Percentiles rank a stretch among this genome's conserved stretches.
Evolutionary conservation across 2,329 filamentous ascomycete genomes (phyloP).

Genomic region (Colletotrichum ledebouriae): DNA sequence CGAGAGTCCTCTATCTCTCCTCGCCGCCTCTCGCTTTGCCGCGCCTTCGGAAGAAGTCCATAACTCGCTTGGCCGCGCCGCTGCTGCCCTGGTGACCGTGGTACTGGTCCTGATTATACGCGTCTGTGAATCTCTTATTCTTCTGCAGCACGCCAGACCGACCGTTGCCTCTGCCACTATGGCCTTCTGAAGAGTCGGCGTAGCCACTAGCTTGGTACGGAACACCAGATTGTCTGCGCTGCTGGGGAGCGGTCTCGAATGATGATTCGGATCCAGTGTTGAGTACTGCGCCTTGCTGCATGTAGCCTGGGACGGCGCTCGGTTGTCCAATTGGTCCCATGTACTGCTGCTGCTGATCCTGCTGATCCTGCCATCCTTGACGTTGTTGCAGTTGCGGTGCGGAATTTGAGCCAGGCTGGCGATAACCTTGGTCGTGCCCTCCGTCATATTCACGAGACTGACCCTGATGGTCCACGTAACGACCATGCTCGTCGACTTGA

Average conservation of each 20-base stretch:
- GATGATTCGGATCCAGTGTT: slow-evolving; percentile 69
- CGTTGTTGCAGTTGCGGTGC: slow-evolving; percentile 52
- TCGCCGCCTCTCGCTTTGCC: slow-evolving; percentile 79
- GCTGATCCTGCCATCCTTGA: slow-evolving; percentile 46
- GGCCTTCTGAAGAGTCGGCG: slow-evolving; percentile 56
- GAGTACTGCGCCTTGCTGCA: slow-evolving; percentile 61
- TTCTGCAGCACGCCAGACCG: slow-evolving; percentile 72
- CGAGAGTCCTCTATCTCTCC: slow-evolving; percentile 56
- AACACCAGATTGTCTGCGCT: slow-evolving; percentile 54
- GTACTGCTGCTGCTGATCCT: slow-evolving; percentile 55
- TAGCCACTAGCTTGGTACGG: slow-evolving; percentile 59
- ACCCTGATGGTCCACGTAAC: slow-evolving; percentile 50
- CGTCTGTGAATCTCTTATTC: slow-evolving; percentile 89
- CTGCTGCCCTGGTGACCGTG: slow-evolving; percentile 83
- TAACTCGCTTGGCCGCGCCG: slow-evolving; percentile 89
- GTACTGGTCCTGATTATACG: slow-evolving; percentile 82
- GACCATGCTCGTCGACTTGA: slow-evolving; percentile 53
- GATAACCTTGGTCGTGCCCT: slow-evolving; percentile 38
- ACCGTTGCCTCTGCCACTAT: slow-evolving; percentile 48
- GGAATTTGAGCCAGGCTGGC: slow-evolving; percentile 40
- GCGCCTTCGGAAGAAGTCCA: slow-evolving; percentile 96
- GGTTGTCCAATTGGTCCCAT: slow-evolving; percentile 52
- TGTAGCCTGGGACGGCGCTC: slow-evolving; percentile 61
- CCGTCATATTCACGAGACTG: slow-evolving; percentile 39
- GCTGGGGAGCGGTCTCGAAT: slow-evolving; percentile 53